phyloP scores from a whole-genome alignment of 768 basidiomycete species.

The Leccinum imitatum region DNA sequence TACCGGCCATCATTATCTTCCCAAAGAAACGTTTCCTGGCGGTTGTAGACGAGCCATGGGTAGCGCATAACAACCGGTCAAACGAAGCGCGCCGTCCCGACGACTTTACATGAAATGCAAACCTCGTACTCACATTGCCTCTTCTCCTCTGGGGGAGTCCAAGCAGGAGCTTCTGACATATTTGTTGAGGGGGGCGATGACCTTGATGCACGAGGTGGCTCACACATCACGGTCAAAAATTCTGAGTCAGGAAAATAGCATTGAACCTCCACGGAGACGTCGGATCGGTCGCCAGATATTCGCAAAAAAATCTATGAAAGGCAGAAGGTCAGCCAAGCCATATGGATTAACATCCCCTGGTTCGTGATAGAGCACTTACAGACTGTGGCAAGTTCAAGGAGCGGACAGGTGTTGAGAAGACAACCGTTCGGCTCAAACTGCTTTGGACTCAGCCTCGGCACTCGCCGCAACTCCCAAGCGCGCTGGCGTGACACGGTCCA shows the following conservation, averaged over 20 bases:
- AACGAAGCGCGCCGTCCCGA: slow-evolving; percentile 64
- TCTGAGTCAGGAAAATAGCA: not conserved
- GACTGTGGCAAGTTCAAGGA: too few species aligned
- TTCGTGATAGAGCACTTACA: not conserved
- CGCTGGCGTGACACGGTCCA: too few species aligned
- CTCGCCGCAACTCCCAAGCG: too few species aligned
- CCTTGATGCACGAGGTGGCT: slow-evolving; percentile 12
- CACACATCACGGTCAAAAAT: slow-evolving; percentile 8
- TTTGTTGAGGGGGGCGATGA: not conserved
- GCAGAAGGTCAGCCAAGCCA: not conserved
- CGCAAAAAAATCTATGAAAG: not conserved
- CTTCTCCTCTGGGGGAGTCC: not conserved
- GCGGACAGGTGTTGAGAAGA: too few species aligned
- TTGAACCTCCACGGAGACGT: not conserved
- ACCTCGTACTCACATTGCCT: slow-evolving; percentile 38
- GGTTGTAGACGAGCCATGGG: slow-evolving; percentile 60
- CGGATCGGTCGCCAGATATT: not conserved
- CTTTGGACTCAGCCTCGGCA: too few species aligned
- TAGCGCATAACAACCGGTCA: slow-evolving; percentile 66
- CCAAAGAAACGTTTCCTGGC: slow-evolving; percentile 52
- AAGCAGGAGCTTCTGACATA: not conserved
- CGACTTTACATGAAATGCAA: slow-evolving; percentile 68
- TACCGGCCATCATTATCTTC: slow-evolving; percentile 58
- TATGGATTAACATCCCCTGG: not conserved
- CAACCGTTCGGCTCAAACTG: too few species aligned